Base-by-base conservation (phyloP, 169 alveolate species). In the Fabrea salina region DNA sequence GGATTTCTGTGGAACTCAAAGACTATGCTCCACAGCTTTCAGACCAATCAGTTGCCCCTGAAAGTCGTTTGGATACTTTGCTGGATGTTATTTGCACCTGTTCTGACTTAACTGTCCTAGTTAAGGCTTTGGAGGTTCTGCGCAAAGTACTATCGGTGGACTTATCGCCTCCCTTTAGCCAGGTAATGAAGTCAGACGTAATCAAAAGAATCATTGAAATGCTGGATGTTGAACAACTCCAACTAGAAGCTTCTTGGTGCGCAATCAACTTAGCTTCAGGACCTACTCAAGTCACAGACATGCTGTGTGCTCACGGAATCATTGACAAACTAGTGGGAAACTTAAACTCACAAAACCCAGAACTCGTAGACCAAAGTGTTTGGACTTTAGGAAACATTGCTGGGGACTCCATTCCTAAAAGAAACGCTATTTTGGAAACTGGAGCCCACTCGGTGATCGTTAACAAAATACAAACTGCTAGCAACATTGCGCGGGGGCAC, bases 341-440 rank as follows among this genome's bases (percentile, higher is more conserved):
- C n/a, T n/a, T 44, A 44, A 16, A 44, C 16, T 44, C 53, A 11
- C 53, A 8, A 11, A 86, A 91, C 80, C 95, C 92, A 44, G 99
- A 96, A 71, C 98, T 97, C 22, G 89, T 96, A 47, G 99, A 97
- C 83, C 99, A 97, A 88, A 98, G 98, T 32, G 95, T 96, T 47
- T 97, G 99, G 99, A 98, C 98, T 1, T 84, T 97, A 64, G 99
- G 99, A 39, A 97, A 97, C 91, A 95, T 97, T 83, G 99, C 99
- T 25, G 99, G 99, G 11, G 99, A 97, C 75, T 90, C 97, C 32
- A 95, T 97, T 40, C 90, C 95, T 76, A 92, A 96, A 67, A 89
- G 99, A 57, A 97, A 97, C 70, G 67, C 89, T 35, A 97, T 95
- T 22, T 75, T 95, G 50, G 85, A 88, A n/a, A 91, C 82, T 49